A percentile compares a stretch with the other conserved stretches of the same genome.
These are phyloP conservation scores for Chaetomium olivaceum DNA, from an alignment of 2,329 filamentous ascomycete genomes.

Conservation along the genomic window DNA sequence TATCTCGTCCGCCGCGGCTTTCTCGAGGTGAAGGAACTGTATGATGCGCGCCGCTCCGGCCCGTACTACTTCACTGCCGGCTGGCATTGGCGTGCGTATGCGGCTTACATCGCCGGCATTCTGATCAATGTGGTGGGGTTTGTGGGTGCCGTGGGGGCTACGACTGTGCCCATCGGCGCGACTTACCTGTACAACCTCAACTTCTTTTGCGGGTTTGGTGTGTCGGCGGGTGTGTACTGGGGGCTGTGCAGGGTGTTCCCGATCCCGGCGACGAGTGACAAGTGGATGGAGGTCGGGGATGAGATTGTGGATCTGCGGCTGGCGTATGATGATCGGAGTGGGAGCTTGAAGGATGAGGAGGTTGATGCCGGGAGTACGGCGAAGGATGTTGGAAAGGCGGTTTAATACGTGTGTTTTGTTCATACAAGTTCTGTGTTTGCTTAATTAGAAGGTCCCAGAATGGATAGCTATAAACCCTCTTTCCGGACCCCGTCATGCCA, in stretches of 20 bases:
- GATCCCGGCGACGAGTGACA: constrained; percentile 70
- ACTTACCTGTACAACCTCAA: constrained; percentile 88
- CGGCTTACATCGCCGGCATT: constrained; percentile 79
- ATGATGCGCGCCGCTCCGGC: constrained; percentile 65
- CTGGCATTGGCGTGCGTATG: constrained; percentile 81
- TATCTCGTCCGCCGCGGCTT: constrained; percentile 83
- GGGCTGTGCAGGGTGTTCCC: constrained; percentile 67
- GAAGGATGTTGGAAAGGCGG: constrained; percentile 20
- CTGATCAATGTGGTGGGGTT: constrained; percentile 91
- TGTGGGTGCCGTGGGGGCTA: constrained; percentile 70
- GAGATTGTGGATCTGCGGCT: constrained; percentile 57
- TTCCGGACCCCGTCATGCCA: too few relatives aligned
- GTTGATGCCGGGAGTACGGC: not conserved
- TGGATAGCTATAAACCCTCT: too few relatives aligned
- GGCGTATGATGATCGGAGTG: constrained; percentile 43
- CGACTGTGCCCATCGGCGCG: constrained; percentile 71
- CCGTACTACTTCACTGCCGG: constrained; percentile 76
- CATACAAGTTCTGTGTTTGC: too few relatives aligned
- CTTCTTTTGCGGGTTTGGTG: constrained; percentile 82
- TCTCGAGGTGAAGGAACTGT: constrained; percentile 74
- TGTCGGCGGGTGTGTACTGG: constrained; percentile 69
- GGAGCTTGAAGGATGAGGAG: constrained; percentile 16
- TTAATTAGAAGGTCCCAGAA: too few relatives aligned
- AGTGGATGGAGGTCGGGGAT: constrained; percentile 75
- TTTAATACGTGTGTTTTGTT: not conserved